Evolutionary conservation across 345 rosid species (phyloP).

Genomic region (Camelina laxa): DNA sequence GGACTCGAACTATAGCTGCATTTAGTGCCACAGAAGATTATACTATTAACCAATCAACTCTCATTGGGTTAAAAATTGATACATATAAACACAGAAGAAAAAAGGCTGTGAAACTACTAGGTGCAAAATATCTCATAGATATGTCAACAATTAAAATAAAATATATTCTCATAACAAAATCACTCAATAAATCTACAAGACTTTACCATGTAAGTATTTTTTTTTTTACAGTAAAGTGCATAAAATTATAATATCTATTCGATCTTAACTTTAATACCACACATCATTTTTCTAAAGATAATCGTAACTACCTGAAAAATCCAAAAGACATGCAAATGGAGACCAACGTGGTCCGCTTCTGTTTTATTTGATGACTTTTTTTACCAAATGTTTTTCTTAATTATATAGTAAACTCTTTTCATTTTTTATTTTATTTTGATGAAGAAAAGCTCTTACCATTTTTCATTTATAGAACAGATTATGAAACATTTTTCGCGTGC

Average conservation of each 20-base stretch:
- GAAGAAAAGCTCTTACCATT: background rate
- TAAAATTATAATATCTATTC: background rate
- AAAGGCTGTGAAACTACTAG: background rate
- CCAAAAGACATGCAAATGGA: slow-evolving; percentile 42
- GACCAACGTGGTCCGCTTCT: slow-evolving; percentile 40
- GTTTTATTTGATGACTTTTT: slow-evolving; percentile 38
- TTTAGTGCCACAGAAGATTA: background rate
- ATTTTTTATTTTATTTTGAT: background rate
- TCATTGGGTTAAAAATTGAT: background rate
- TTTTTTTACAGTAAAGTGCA: background rate
- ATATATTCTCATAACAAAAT: background rate
- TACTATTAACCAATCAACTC: background rate
- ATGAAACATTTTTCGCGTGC: slow-evolving; percentile 30
- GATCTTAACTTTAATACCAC: background rate
- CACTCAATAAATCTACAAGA: background rate
- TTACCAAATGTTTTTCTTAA: slow-evolving; percentile 10
- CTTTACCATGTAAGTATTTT: background rate
- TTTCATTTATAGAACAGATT: slow-evolving; percentile 12
- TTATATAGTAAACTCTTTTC: background rate
- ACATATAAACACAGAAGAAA: background rate
- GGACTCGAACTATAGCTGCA: background rate
- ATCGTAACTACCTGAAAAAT: slow-evolving; percentile 32
- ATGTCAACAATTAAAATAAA: background rate
- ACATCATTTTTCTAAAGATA: background rate
- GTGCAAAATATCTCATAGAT: background rate